Base-by-base conservation (phyloP, 805 yeast genomes). In the Saturnispora saitoi region DNA sequence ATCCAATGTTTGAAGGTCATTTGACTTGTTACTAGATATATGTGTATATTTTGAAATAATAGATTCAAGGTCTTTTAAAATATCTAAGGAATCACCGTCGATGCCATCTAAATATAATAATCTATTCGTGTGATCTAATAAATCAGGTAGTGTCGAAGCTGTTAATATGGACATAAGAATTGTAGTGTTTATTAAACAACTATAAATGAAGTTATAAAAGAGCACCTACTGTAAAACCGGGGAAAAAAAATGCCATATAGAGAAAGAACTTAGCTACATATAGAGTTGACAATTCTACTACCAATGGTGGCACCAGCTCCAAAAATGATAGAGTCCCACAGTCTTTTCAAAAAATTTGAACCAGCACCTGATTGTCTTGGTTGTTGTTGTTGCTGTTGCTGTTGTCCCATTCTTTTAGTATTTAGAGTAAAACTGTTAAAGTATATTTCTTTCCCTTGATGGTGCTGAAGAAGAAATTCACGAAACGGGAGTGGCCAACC, bases 271-370 rank as follows among this genome's bases (percentile, higher is more conserved):
- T 34, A 62, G 67, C 80, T 57, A 83, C 80, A 51, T 14, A 86
- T 83, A 39, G 86, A 75, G 59, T 84, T 80, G 37, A 90, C 86
- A 45, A 91, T 58, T 58, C 85, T 88, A 41, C 86, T 75, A 60
- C 98, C 98, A 48, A 90, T 72, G 1, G 96, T 83, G 36, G 97
- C 95, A 71, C 98, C 98, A 9, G 95, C 96, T 66, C 97, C 97
- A 56, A 88, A 91, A 43, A 90, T 78, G 32, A 95, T 90, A n/a
- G 97, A 95, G 56, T 88, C 80, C 51, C 95, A 96, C 51, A 90
- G 69, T 66, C 86, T 83, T 54, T 85, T 74, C 24, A 95, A 95
- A 56, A 86, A 78, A 59, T 75, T 81, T 6, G 42, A 28, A 7
- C 45, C 49, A 11, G 45, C 48, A 24, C 47, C 17, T 20, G 29